Conservation (phyloP, 2,329 filamentous ascomycete genomes). For the Penicillium crustosum region DNA sequence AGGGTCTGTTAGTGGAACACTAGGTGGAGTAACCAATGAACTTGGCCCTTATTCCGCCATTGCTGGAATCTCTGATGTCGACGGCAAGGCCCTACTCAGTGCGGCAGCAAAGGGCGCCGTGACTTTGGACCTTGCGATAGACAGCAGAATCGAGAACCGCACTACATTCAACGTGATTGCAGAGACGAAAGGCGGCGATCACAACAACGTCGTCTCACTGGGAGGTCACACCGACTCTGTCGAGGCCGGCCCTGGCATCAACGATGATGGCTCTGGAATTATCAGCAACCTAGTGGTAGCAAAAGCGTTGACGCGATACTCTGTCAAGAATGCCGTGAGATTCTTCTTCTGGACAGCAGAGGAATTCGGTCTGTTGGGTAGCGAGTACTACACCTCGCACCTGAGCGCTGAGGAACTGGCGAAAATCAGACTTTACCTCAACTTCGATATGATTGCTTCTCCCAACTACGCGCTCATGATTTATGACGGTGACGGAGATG, state of each 20-base stretch:
- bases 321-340: constrained; percentile 68
- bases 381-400: constrained; percentile 56
- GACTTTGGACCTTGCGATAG: constrained; percentile 41
- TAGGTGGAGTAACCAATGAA: constrained; percentile 58
- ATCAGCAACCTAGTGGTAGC: constrained; percentile 61
- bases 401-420: constrained; percentile 52
- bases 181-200: constrained; percentile 58
- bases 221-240: constrained; percentile 64
- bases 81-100: constrained; percentile 58
- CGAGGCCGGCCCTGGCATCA: constrained; percentile 66
- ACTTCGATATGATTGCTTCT: constrained; percentile 70
- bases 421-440: constrained; percentile 66
- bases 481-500: constrained; percentile 49
- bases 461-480: constrained; percentile 60
- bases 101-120: constrained; percentile 50
- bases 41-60: constrained; percentile 50
- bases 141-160: constrained; percentile 48
- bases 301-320: constrained; percentile 65
- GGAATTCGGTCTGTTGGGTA: constrained; percentile 63
- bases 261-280: constrained; percentile 72
- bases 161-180: constrained; percentile 61
- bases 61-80: constrained; percentile 62
- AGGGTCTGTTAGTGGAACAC: constrained; percentile 64
- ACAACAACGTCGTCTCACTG: constrained; percentile 58
- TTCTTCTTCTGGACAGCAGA: constrained; percentile 67